Base-by-base conservation (phyloP, 164 flowering plant species). In the Chloranthus sessilifolius region DNA sequence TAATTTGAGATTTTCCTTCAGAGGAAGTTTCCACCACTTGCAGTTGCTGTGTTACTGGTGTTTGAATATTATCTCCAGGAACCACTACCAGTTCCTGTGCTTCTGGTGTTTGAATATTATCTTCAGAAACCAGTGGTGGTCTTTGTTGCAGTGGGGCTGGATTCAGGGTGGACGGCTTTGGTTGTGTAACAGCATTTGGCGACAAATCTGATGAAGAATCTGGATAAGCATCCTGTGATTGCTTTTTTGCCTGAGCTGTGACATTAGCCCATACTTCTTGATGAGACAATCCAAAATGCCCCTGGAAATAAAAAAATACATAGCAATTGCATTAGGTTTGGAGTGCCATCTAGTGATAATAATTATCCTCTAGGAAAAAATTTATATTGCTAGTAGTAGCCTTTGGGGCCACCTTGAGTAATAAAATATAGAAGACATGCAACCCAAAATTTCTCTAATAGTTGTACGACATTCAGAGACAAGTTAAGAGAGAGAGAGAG, bases 111-210 rank as follows among this genome's bases (percentile, higher is more conserved):
- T 44, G 53, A 25, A 14, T 38, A n/a, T 43, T 51, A 38, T 29
- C 55, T 46, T 64, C 53, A 24, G 23, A 30, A 21, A 27, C 58
- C 5, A 33, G 28, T 17, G 64, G 34, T 7, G 44, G 14, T 43
- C 34, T 67, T 53, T 62, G 63, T 40, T 68, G 71, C n/a, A 44
- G 50, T 24, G 61, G 31, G 30, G 47, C 60, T 24, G 76, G 62
- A 60, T 53, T 65, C 33, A 59, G 48, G 50, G 49, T 55, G 50
- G 74, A 58, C 35, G 73, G 54, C 44, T 52, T 58, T 37, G 76
- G 43, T 53, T 74, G 68, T 36, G 69, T 63, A 34, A 61, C 66
- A 52, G 77, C 64, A 46, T 59, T 60, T 27, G 74, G 73, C 43
- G 78, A 65, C 15, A 60, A 42, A 22, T 69, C 73, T n/a, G 67